phyloP scores from a whole-genome alignment of 2,329 filamentous ascomycete species.

The Aspergillus pseudoviridinutans region DNA sequence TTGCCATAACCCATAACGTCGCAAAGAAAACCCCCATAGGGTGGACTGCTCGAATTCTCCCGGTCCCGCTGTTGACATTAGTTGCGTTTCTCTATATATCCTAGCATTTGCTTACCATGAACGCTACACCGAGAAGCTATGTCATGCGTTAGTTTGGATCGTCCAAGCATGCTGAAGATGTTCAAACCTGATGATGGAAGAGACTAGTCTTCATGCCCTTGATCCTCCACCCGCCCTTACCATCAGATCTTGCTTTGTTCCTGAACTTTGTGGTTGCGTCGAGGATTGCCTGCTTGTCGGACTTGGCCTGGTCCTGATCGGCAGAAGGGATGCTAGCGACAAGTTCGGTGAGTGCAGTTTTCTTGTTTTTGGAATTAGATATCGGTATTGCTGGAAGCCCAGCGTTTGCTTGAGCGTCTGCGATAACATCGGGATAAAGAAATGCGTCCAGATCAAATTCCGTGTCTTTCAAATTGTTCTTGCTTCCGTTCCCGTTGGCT shows the following conservation, averaged over 20 bases:
- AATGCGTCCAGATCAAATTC: constrained; percentile 19
- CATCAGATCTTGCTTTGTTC: constrained; percentile 21
- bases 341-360: constrained; percentile 30
- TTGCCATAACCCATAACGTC: constrained; percentile 44
- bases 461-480: not conserved
- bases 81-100: not conserved
- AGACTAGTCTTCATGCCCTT: constrained; percentile 30
- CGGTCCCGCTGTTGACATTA: constrained; percentile 28
- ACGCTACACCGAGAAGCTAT: constrained; percentile 29
- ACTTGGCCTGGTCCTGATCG: constrained; percentile 17
- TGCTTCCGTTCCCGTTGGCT: constrained; percentile 1
- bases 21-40: constrained; percentile 35
- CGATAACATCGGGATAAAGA: constrained; percentile 17
- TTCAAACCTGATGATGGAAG: constrained; percentile 32
- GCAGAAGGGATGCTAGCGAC: constrained; percentile 27
- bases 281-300: constrained; percentile 23
- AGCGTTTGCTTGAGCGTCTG: constrained; percentile 25
- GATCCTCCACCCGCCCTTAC: constrained; percentile 29
- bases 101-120: constrained; percentile 25
- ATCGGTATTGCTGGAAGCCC: constrained; percentile 18
- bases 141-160: constrained; percentile 2
- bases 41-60: constrained; percentile 23
- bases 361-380: constrained; percentile 20
- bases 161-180: not conserved
- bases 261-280: constrained; percentile 29